A percentile compares a stretch with the other conserved stretches of the same genome.
Evolutionary conservation across 2,329 filamentous ascomycete genomes (phyloP).

Genomic region (Tolypocladium sp.): DNA sequence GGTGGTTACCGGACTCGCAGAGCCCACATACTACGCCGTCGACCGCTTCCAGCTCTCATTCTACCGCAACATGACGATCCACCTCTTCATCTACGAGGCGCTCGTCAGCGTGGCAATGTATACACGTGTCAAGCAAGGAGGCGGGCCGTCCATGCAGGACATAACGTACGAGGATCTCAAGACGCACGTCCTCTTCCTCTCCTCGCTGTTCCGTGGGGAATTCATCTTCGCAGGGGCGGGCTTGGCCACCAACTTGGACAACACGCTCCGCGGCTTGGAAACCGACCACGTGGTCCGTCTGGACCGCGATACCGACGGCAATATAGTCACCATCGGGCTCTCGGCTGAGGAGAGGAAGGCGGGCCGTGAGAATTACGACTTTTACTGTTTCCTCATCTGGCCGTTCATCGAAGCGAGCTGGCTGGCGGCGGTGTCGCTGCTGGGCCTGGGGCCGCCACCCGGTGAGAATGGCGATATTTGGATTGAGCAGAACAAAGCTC

Average conservation of each 20-base stretch:
- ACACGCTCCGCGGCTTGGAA: slow-evolving; percentile 69
- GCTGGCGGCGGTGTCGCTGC: slow-evolving; percentile 80
- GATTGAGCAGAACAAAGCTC: slow-evolving; percentile 69
- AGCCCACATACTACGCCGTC: slow-evolving; percentile 90
- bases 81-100: slow-evolving; percentile 90
- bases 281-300: slow-evolving; percentile 68
- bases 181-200: slow-evolving; percentile 80
- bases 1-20: slow-evolving; percentile 66
- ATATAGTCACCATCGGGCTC: slow-evolving; percentile 62
- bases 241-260: slow-evolving; percentile 68
- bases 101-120: slow-evolving; percentile 88
- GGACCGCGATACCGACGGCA: slow-evolving; percentile 43
- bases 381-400: slow-evolving; percentile 98
- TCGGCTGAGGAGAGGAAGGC: slow-evolving; percentile 65
- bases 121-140: slow-evolving; percentile 80
- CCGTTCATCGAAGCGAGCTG: slow-evolving; percentile 93
- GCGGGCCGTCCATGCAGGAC: slow-evolving; percentile 71
- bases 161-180: slow-evolving; percentile 66
- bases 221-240: slow-evolving; percentile 95
- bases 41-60: slow-evolving; percentile 96
- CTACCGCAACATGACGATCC: slow-evolving; percentile 99
- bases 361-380: slow-evolving; percentile 92
- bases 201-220: slow-evolving; percentile 86
- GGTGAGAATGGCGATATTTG: slow-evolving; percentile 55
- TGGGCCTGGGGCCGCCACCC: slow-evolving; percentile 72